These are phyloP conservation scores for Komagataella kurtzmanii DNA, from an alignment of 805 yeast species.

Conservation along the genomic window DNA sequence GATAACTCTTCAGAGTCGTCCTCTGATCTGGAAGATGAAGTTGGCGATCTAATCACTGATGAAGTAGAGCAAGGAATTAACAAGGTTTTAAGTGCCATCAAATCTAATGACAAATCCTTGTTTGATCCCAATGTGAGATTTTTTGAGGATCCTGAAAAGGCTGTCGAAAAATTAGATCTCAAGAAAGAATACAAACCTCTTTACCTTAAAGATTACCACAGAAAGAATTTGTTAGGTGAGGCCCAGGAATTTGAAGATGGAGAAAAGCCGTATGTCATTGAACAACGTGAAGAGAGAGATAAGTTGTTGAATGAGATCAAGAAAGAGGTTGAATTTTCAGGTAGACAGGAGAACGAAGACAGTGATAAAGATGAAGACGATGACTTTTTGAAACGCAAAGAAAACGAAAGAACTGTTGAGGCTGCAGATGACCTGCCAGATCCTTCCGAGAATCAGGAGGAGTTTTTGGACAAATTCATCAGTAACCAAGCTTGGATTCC, in stretches of 20 bases:
- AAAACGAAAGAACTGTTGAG: conserved; percentile 11
- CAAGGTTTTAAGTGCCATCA: conserved; percentile 58
- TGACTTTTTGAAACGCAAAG: conserved; percentile 43
- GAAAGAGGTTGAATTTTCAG: conserved; percentile 41
- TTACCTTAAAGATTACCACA: conserved; percentile 84
- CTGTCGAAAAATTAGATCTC: conserved; percentile 13
- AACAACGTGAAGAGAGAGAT: conserved; percentile 62
- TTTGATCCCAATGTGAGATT: conserved; percentile 61
- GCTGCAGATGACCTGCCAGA: conserved; percentile 38
- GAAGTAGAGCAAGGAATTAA: conserved; percentile 73
- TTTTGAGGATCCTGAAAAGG: conserved; percentile 43
- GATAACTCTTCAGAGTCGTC: conserved; percentile 24
- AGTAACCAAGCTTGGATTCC: conserved; percentile 86
- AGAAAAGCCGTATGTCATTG: conserved; percentile 59
- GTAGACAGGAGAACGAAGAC: conserved; percentile 28
- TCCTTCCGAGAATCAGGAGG: conserved; percentile 48
- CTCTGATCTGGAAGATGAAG: conserved; percentile 79
- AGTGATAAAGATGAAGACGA: conserved; percentile 34
- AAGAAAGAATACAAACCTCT: conserved; percentile 47
- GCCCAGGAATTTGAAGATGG: conserved; percentile 30
- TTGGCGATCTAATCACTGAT: conserved; percentile 75
- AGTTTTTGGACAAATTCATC: conserved; percentile 62
- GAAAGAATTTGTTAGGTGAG: conserved; percentile 61
- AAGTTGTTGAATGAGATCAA: conserved; percentile 71
- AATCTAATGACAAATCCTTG: conserved; percentile 49